phyloP scores from a whole-genome alignment of 2,329 filamentous ascomycete genomes.

The Monilinia aucupariae region DNA sequence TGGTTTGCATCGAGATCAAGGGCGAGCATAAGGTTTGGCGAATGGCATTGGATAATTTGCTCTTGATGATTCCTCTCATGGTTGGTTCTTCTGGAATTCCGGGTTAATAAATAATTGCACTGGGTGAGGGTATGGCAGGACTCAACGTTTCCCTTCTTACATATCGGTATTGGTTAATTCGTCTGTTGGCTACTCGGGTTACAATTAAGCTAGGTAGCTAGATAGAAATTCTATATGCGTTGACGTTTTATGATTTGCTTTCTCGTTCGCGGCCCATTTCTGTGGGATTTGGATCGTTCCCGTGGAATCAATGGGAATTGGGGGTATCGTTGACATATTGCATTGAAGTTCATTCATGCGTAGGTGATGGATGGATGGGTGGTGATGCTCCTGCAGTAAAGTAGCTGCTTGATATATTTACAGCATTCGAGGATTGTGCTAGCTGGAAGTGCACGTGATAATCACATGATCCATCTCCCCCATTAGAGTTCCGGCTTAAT shows the following conservation, averaged over 20 bases:
- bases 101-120: neutral
- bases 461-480: neutral
- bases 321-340: no score
- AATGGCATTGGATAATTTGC: neutral
- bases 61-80: neutral
- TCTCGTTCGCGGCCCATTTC: neutral
- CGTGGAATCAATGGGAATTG: neutral
- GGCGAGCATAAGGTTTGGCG: neutral
- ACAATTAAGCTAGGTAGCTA: neutral
- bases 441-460: neutral
- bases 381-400: no score
- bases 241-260: neutral
- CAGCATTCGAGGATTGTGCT: no score
- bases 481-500: slow-evolving; percentile 6
- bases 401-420: no score
- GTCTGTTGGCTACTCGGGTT: neutral
- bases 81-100: neutral
- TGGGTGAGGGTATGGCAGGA: neutral
- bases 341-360: no score
- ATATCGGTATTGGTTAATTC: neutral
- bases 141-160: neutral
- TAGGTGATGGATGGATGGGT: no score
- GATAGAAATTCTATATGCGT: neutral
- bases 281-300: neutral
- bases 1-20: neutral